Conservation (phyloP, 2,329 filamentous ascomycete genomes). For the Camillea tinctor region DNA sequence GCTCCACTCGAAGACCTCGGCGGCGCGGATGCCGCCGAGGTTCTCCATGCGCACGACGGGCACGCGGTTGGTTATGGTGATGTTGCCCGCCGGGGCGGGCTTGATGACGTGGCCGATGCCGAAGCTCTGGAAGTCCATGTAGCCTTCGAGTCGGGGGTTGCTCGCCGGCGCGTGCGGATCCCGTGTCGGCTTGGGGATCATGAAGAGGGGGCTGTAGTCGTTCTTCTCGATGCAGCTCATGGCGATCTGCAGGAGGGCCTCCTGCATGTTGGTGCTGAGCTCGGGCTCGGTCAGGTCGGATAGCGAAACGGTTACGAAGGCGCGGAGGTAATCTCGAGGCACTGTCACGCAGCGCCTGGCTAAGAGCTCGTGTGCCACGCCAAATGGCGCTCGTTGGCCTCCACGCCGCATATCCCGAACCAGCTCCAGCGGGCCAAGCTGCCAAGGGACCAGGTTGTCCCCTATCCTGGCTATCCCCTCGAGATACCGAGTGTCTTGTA, state of each 20-base stretch:
- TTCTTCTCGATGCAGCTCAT: slow-evolving; percentile 6
- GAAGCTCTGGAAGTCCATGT: background rate
- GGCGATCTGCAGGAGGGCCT: slow-evolving; percentile 11
- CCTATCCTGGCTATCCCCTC: slow-evolving; percentile 2
- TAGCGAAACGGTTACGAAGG: slow-evolving; percentile 6
- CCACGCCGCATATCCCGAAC: background rate
- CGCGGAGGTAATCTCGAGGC: slow-evolving; percentile 7
- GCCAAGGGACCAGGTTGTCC: background rate
- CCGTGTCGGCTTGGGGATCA: slow-evolving; percentile 4
- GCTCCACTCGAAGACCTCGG: background rate
- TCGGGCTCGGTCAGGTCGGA: slow-evolving; percentile 1
- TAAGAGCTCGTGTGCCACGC: slow-evolving; percentile 3
- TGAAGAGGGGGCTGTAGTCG: slow-evolving; percentile 19
- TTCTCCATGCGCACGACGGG: background rate
- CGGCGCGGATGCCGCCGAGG: background rate
- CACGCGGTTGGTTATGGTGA: background rate
- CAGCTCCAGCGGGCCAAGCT: background rate
- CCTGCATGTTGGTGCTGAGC: slow-evolving; percentile 2
- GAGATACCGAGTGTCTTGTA: background rate
- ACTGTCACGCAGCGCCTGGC: slow-evolving; percentile 1
- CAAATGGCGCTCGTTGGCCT: slow-evolving; percentile 1
- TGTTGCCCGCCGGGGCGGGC: background rate
- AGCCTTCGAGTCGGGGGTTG: background rate
- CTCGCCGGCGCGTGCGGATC: background rate
- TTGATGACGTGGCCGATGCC: background rate